phyloP scores from a whole-genome alignment of 768 basidiomycete species.

The Lactarius akahatsu region DNA sequence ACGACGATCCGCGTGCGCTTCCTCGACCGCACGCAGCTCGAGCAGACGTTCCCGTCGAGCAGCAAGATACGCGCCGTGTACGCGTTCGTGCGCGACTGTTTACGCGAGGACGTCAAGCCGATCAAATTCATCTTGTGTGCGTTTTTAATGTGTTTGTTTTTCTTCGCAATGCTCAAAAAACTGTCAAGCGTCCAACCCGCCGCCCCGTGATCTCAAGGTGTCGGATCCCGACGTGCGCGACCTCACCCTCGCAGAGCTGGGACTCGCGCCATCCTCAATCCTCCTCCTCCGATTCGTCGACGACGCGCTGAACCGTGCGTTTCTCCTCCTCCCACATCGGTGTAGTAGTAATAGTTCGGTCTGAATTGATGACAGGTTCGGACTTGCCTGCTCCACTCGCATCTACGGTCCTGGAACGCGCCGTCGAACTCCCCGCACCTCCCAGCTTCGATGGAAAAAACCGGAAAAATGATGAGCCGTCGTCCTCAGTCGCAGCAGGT shows the following conservation, averaged over 20 bases:
- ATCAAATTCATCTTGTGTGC: slow-evolving; percentile 84
- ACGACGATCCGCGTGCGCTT: slow-evolving; percentile 82
- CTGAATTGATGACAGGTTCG: slow-evolving; percentile 43
- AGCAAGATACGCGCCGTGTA: slow-evolving; percentile 82
- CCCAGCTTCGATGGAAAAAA: slow-evolving; percentile 37
- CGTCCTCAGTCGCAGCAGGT: slow-evolving; percentile 4
- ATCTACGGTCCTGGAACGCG: slow-evolving; percentile 52
- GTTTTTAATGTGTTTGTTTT: slow-evolving; percentile 32
- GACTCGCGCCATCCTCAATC: slow-evolving; percentile 77
- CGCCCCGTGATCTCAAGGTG: slow-evolving; percentile 78
- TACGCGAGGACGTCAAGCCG: slow-evolving; percentile 73
- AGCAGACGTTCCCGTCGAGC: slow-evolving; percentile 72
- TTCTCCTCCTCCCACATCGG: not conserved
- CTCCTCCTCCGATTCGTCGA: slow-evolving; percentile 76
- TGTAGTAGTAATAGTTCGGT: not conserved
- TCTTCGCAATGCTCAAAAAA: not conserved
- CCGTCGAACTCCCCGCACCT: slow-evolving; percentile 66
- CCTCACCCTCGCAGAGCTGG: slow-evolving; percentile 62
- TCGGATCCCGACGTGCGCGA: slow-evolving; percentile 74
- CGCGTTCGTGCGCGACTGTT: slow-evolving; percentile 71
- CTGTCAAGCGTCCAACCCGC: slow-evolving; percentile 70
- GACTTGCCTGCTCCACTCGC: slow-evolving; percentile 63
- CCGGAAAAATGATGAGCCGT: slow-evolving; percentile 24
- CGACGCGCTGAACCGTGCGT: slow-evolving; percentile 64
- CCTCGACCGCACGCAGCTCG: slow-evolving; percentile 76